Percentiles rank a stretch among this genome's conserved stretches.
Evolutionary conservation across 345 rosid genomes (phyloP).

Genomic region (Gossypium australe): DNA sequence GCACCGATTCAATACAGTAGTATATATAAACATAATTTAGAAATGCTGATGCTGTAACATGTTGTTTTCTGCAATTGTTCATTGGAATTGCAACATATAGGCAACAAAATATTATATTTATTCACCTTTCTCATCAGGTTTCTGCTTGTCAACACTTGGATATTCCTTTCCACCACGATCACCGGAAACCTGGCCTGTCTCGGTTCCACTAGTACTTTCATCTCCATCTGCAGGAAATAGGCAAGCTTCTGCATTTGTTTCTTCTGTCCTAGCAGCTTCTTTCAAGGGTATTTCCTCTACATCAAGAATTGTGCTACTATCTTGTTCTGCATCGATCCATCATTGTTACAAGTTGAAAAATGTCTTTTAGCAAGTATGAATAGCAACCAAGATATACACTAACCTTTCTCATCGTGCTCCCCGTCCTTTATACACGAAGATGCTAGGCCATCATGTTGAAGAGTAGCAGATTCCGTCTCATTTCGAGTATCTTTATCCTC

Average conservation of each 20-base stretch:
- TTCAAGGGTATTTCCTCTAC: background rate
- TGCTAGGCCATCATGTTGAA: background rate
- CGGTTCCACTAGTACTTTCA: background rate
- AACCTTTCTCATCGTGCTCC: background rate
- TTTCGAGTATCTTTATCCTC: constrained; percentile 12
- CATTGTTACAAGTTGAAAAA: background rate
- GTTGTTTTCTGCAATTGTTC: background rate
- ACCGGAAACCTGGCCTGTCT: constrained; percentile 2
- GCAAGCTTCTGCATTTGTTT: background rate
- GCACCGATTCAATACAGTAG: constrained; percentile 13
- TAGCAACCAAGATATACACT: background rate
- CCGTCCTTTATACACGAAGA: background rate
- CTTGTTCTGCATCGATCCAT: constrained; percentile 26
- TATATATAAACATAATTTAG: background rate
- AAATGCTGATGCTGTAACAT: background rate
- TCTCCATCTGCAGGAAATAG: background rate
- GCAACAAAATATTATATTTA: background rate
- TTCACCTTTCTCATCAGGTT: constrained; percentile 1
- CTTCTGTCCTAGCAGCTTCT: background rate
- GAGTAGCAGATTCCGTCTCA: background rate
- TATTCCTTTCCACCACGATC: constrained; percentile 10
- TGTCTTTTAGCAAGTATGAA: background rate
- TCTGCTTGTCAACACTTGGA: background rate
- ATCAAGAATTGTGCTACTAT: constrained; percentile 3
- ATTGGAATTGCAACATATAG: background rate